Evolutionary conservation across 441 rosid species (phyloP).

Genomic region (Kokia cookei): DNA sequence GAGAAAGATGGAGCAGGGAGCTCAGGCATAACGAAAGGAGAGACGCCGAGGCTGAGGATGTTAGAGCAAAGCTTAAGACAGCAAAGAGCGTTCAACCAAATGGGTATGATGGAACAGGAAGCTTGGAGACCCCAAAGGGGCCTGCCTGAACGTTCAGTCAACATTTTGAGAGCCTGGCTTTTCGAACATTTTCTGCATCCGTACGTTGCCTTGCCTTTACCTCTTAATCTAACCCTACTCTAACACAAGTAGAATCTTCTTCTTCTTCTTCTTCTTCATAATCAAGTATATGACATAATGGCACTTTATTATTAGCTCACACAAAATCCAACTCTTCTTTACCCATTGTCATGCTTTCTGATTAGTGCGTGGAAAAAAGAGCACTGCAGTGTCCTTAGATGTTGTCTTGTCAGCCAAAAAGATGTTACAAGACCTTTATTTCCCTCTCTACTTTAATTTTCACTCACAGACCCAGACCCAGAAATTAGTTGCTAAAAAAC

Average conservation of each 20-base stretch:
- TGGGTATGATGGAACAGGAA: constrained; percentile 97
- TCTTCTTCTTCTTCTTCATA: too few relatives aligned
- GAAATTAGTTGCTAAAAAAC: constrained; percentile 13
- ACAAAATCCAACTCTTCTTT: constrained; percentile 24
- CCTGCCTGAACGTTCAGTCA: constrained; percentile 91
- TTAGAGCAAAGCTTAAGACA: constrained; percentile 88
- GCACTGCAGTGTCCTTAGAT: constrained; percentile 36
- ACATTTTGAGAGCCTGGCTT: constrained; percentile 92
- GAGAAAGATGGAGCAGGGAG: constrained; percentile 66
- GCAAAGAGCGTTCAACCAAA: constrained; percentile 80
- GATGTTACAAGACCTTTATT: constrained; percentile 31
- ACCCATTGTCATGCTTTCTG: constrained; percentile 8
- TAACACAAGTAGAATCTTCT: too few relatives aligned
- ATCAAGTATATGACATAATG: background rate
- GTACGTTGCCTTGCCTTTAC: constrained; percentile 37
- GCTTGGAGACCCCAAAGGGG: constrained; percentile 98
- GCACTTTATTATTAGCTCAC: constrained; percentile 3
- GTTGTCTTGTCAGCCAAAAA: constrained; percentile 41
- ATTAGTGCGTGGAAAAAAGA: constrained; percentile 19
- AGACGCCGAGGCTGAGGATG: constrained; percentile 77
- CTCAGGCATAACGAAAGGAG: constrained; percentile 82
- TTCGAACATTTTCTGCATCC: constrained; percentile 98
- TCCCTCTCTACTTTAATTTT: constrained; percentile 12
- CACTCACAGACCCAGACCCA: constrained; percentile 13
- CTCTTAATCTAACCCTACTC: background rate